These are phyloP conservation scores for Leucosporidium yakuticum DNA, from an alignment of 768 basidiomycete species.

Conservation along the genomic window DNA sequence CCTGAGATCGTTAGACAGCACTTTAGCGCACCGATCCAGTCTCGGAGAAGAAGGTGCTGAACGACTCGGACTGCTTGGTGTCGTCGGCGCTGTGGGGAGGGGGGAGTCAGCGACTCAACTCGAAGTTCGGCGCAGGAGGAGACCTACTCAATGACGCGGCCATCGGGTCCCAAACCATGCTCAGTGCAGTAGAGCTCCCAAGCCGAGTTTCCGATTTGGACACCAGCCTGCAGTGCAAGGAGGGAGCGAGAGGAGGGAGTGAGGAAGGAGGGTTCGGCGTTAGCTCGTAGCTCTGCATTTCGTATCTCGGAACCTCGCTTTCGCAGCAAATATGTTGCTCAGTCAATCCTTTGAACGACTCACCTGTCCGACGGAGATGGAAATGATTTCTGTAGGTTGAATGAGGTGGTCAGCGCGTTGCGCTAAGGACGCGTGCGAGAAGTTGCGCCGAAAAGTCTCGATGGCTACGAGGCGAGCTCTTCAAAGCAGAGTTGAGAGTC, in stretches of 20 bases:
- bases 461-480: not conserved
- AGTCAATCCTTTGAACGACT: too few relatives aligned
- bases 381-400: not conserved
- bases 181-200: conserved; percentile 96
- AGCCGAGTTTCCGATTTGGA: conserved; percentile 82
- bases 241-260: too few relatives aligned
- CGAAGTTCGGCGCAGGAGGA: not conserved
- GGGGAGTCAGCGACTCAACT: not conserved
- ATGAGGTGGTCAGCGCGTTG: not conserved
- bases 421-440: too few relatives aligned
- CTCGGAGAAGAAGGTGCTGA: conserved; percentile 99
- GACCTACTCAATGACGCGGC: conserved; percentile 35
- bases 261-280: not conserved
- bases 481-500: not conserved
- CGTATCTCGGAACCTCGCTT: too few relatives aligned
- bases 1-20: too few relatives aligned
- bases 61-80: conserved; percentile 61
- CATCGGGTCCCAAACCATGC: conserved; percentile 61
- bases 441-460: not conserved
- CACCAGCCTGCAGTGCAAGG: conserved; percentile 89
- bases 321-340: too few relatives aligned
- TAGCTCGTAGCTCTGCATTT: too few relatives aligned
- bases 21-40: conserved; percentile 57
- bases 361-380: conserved; percentile 1
- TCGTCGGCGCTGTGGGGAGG: not conserved